Base-by-base conservation (phyloP, 2,329 filamentous ascomycete species). In the Epichloe coenophiala region DNA sequence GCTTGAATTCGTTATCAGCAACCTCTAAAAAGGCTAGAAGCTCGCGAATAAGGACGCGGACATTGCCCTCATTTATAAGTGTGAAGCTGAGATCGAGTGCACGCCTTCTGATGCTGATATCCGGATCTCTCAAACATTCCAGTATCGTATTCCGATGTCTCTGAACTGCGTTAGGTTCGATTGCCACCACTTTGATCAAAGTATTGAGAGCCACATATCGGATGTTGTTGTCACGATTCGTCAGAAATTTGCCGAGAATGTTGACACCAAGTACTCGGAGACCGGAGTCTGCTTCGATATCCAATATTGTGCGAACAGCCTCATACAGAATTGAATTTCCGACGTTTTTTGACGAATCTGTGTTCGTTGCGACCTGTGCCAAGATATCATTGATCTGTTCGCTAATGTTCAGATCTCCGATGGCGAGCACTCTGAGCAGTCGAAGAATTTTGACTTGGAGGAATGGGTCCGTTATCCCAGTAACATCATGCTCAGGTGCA, bases 171-270 rank as follows among this genome's bases (percentile, higher is more conserved):
- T 97, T 97, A 13, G 93, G 93, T 65, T 98, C 93, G 46, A 98
- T 90, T 4, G 93, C 93, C 45, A 98, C 93, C 17, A 98, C 93
- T 69, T 96, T 97, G 71, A 96, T 94, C 47, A 98, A 74, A 0
- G 93, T 98, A 68, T 98, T 98, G 48, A 98, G 75, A 17, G 93
- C 93, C 48, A 98, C 93, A 63, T 98, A 98, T 67, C 93, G 85
- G 61, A 98, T 98, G 65, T 98, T 98, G 75, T 98, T 98, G 69
- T 98, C 93, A 59, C 91, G 84, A 72, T 98, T 98, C n/a, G 90
- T 84, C 55, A 98, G 71, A 70, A 98, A 98, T 65, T 97, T 98
- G 65, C 94, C 93, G 23, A 98, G 80, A 57, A 98, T 98, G 65
- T 98, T 98, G 59, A 98, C 93, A 61, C 93, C 93, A 27, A 98